phyloP scores from a whole-genome alignment of 1,284 basidiomycete genomes.

The Cutaneotrichosporon mucoides region DNA sequence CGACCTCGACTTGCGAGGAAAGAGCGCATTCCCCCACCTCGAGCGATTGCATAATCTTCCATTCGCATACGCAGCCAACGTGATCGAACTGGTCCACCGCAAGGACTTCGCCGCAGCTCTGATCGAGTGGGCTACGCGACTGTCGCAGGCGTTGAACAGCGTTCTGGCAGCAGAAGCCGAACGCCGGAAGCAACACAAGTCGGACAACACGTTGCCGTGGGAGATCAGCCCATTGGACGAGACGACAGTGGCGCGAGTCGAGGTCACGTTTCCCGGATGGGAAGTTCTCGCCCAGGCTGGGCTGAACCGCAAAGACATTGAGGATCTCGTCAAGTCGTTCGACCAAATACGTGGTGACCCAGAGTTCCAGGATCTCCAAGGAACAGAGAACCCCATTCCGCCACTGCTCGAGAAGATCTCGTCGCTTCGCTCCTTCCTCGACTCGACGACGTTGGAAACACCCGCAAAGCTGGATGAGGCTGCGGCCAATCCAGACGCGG shows the following conservation, averaged over 20 bases:
- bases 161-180: slow-evolving; percentile 65
- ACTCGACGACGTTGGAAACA: slow-evolving; percentile 67
- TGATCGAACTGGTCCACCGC: slow-evolving; percentile 83
- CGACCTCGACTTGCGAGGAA: slow-evolving; percentile 62
- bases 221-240: slow-evolving; percentile 52
- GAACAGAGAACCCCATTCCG: slow-evolving; percentile 52
- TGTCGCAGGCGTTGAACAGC: slow-evolving; percentile 76
- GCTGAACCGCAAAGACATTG: slow-evolving; percentile 66
- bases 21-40: slow-evolving; percentile 82
- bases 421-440: slow-evolving; percentile 68
- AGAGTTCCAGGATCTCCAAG: slow-evolving; percentile 29
- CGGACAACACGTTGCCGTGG: slow-evolving; percentile 75
- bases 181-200: slow-evolving; percentile 69
- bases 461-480: slow-evolving; percentile 69
- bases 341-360: slow-evolving; percentile 51
- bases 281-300: slow-evolving; percentile 36
- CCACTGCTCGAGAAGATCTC: slow-evolving; percentile 62
- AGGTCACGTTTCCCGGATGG: slow-evolving; percentile 64
- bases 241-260: slow-evolving; percentile 57
- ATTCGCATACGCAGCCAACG: slow-evolving; percentile 86
- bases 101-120: slow-evolving; percentile 77
- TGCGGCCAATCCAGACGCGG: not conserved
- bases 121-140: slow-evolving; percentile 67
- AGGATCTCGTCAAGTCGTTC: slow-evolving; percentile 62
- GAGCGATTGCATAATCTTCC: slow-evolving; percentile 82